A percentile compares a stretch with the other conserved stretches of the same genome.
Evolutionary conservation across 176 grass and related monocot genomes (phyloP).

Genomic region (bread wheat (Triticum aestivum)): DNA sequence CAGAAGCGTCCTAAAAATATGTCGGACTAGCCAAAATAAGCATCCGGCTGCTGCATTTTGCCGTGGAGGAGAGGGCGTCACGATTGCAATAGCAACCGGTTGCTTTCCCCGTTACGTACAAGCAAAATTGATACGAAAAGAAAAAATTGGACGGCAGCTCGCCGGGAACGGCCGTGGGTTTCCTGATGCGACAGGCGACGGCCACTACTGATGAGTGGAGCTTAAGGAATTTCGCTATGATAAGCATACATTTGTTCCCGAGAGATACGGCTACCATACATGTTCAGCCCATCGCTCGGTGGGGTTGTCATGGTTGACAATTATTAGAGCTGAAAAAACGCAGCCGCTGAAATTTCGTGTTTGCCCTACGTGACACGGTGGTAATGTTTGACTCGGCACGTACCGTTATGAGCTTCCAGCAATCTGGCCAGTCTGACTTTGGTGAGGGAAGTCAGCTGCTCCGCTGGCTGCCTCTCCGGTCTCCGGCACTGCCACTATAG

Average conservation of each 20-base stretch:
- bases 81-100: neutral
- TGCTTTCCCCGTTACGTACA: neutral
- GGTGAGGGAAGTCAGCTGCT: neutral
- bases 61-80: neutral
- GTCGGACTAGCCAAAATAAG: neutral
- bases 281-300: neutral
- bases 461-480: neutral
- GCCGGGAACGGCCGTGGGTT: neutral
- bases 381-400: neutral
- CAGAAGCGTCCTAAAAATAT: neutral
- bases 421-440: neutral
- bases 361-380: neutral
- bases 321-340: no score
- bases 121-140: neutral
- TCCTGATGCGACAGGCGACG: neutral
- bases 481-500: neutral
- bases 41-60: neutral
- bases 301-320: neutral
- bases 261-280: neutral
- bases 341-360: neutral
- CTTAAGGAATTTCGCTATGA: neutral
- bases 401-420: neutral
- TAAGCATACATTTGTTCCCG: neutral
- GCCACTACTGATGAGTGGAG: no score
- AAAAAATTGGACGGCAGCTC: neutral